Conservation (phyloP, 2,329 filamentous ascomycete genomes). For the Claviceps purpurea region DNA sequence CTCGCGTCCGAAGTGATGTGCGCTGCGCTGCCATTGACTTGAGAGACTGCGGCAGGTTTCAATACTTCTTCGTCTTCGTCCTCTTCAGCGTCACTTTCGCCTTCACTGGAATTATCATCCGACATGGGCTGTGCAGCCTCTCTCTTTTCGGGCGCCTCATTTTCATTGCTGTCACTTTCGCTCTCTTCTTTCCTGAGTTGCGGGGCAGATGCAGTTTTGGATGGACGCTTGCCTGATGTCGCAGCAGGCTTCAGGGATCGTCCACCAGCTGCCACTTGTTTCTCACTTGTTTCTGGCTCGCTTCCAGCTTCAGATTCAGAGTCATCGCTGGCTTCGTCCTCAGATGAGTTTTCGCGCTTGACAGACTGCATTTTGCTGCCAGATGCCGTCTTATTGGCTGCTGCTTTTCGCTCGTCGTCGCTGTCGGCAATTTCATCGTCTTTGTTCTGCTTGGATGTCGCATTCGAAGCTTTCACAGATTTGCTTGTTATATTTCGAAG, state of each 20-base stretch:
- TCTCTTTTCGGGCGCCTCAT: conserved; percentile 10
- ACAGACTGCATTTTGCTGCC: conserved; percentile 4
- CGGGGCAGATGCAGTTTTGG: conserved; percentile 13
- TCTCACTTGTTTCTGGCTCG: conserved; percentile 10
- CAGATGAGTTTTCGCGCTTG: conserved; percentile 9
- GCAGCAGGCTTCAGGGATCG: conserved; percentile 1
- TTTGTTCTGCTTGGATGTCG: conserved; percentile 16
- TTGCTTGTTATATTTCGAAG: conserved; percentile 18
- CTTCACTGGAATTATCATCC: conserved; percentile 9
- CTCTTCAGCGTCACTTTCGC: conserved; percentile 12
- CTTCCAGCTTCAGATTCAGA: conserved; percentile 7
- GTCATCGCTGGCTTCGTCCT: conserved; percentile 18
- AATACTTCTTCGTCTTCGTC: not conserved
- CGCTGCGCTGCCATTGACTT: conserved; percentile 10
- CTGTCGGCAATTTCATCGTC: conserved; percentile 29
- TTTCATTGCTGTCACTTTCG: conserved; percentile 6
- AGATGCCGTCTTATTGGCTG: conserved; percentile 11
- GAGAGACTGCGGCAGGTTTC: conserved; percentile 10
- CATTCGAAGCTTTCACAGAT: conserved; percentile 6
- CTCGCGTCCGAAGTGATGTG: conserved; percentile 8
- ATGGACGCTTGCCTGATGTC: conserved; percentile 2
- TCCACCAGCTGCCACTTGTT: conserved; percentile 5
- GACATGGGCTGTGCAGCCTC: not conserved
- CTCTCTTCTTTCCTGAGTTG: conserved; percentile 8
- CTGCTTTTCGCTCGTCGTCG: conserved; percentile 23